Percentiles rank a stretch among this genome's conserved stretches.
phyloP scores from a whole-genome alignment of 495 filamentous ascomycete species.

The Aspergillus sclerotioniger region DNA sequence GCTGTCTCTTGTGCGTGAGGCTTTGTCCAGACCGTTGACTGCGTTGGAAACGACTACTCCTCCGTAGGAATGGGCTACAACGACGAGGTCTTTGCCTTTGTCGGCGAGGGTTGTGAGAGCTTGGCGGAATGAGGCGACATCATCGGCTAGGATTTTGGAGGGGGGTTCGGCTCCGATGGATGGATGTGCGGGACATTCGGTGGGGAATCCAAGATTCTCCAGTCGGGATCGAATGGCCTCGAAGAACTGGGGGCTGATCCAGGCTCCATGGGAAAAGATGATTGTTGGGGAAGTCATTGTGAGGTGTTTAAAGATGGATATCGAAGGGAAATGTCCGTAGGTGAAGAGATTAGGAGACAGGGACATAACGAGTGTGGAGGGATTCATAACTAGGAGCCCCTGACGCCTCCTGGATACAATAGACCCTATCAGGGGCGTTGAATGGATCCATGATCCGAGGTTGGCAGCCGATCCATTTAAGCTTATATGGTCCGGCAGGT shows the following conservation, averaged over 20 bases:
- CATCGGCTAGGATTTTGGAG: conserved; percentile 37
- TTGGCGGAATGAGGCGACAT: conserved; percentile 29
- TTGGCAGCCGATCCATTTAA: too few relatives aligned
- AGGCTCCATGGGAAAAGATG: conserved; percentile 51
- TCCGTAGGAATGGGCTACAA: conserved; percentile 53
- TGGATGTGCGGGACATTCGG: conserved; percentile 38
- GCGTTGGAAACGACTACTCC: conserved; percentile 44
- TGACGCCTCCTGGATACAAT: too few relatives aligned
- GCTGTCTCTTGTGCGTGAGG: conserved; percentile 26
- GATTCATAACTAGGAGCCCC: too few relatives aligned
- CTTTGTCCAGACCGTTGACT: conserved; percentile 39
- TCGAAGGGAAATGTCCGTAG: too few relatives aligned
- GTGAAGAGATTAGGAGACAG: too few relatives aligned
- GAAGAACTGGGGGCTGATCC: conserved; percentile 37
- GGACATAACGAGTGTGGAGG: too few relatives aligned
- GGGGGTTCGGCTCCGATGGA: conserved; percentile 41
- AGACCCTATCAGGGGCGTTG: too few relatives aligned
- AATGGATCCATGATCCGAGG: too few relatives aligned
- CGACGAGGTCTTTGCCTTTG: conserved; percentile 41
- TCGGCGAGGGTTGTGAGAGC: conserved; percentile 28
- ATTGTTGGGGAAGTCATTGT: conserved; percentile 30
- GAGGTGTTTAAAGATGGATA: background rate
- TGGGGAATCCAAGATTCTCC: conserved; percentile 29
- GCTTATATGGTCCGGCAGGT: too few relatives aligned
- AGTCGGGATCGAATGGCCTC: conserved; percentile 33